phyloP scores from a whole-genome alignment of 805 yeast genomes.

The Metschnikowia lochheadii region DNA sequence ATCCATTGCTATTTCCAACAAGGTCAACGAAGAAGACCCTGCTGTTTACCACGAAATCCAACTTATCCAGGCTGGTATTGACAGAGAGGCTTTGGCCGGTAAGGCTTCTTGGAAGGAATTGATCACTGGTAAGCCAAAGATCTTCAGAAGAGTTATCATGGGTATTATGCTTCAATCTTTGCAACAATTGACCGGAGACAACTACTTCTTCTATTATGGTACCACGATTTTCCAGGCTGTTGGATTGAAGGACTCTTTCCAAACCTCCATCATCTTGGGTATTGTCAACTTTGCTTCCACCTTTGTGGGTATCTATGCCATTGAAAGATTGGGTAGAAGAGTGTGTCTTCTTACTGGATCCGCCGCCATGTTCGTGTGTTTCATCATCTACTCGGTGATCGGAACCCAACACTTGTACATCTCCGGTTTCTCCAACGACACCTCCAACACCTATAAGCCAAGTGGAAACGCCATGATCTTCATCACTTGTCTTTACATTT shows the following conservation, averaged over 20 bases:
- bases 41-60: conserved; percentile 51
- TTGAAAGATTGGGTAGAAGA: conserved; percentile 54
- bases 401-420: conserved; percentile 48
- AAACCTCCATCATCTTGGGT: conserved; percentile 52
- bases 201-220: conserved; percentile 59
- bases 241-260: conserved; percentile 49
- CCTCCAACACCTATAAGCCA: conserved; percentile 35
- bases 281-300: conserved; percentile 52
- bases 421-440: conserved; percentile 34
- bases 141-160: conserved; percentile 49
- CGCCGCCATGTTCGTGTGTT: conserved; percentile 48
- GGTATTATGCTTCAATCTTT: conserved; percentile 49
- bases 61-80: conserved; percentile 54
- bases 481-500: conserved; percentile 58
- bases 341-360: conserved; percentile 47
- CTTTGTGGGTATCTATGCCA: conserved; percentile 44
- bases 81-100: conserved; percentile 59
- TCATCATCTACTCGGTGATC: conserved; percentile 54
- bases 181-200: conserved; percentile 57
- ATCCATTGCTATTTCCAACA: conserved; percentile 57
- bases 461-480: conserved; percentile 61
- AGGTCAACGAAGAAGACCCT: conserved; percentile 48
- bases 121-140: conserved; percentile 59
- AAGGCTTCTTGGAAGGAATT: conserved; percentile 63
- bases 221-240: conserved; percentile 50